phyloP scores from a whole-genome alignment of 768 basidiomycete genomes.

The Mycena pura region DNA sequence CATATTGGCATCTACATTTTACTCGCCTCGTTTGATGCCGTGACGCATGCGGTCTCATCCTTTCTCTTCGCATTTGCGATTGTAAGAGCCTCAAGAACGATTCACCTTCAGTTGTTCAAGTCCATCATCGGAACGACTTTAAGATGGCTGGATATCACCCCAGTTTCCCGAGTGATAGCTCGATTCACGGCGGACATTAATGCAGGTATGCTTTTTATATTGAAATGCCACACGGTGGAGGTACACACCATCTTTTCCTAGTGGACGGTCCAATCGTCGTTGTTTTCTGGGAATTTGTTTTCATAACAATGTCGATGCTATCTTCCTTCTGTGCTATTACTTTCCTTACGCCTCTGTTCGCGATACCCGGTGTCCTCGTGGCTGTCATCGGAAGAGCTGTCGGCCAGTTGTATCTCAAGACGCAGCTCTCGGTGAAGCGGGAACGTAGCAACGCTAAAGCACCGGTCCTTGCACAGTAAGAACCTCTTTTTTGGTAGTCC shows the following conservation, averaged over 20 bases:
- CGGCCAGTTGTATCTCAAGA: slow-evolving; percentile 51
- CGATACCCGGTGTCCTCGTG: slow-evolving; percentile 52
- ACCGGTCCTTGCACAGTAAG: slow-evolving; percentile 45
- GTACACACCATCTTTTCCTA: background rate
- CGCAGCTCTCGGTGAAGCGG: slow-evolving; percentile 55
- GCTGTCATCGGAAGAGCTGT: slow-evolving; percentile 50
- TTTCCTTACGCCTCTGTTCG: slow-evolving; percentile 49
- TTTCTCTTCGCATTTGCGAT: slow-evolving; percentile 27
- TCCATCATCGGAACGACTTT: slow-evolving; percentile 52
- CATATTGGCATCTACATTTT: slow-evolving; percentile 14
- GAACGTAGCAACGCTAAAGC: slow-evolving; percentile 51
- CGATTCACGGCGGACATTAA: slow-evolving; percentile 58
- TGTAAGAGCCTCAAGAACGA: slow-evolving; percentile 16
- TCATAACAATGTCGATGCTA: background rate
- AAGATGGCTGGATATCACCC: slow-evolving; percentile 37
- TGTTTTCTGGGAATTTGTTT: slow-evolving; percentile 19
- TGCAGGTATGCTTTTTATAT: slow-evolving; percentile 7
- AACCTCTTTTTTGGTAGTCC: slow-evolving; percentile 42
- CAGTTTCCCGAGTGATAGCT: slow-evolving; percentile 46
- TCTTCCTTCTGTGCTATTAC: slow-evolving; percentile 41
- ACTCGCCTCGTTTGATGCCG: slow-evolving; percentile 4
- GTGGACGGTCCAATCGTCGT: slow-evolving; percentile 26
- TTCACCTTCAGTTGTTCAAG: slow-evolving; percentile 15
- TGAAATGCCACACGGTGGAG: background rate
- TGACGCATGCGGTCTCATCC: slow-evolving; percentile 7